phyloP scores from a whole-genome alignment of 129 eudicot species.

The Centella asiatica region DNA sequence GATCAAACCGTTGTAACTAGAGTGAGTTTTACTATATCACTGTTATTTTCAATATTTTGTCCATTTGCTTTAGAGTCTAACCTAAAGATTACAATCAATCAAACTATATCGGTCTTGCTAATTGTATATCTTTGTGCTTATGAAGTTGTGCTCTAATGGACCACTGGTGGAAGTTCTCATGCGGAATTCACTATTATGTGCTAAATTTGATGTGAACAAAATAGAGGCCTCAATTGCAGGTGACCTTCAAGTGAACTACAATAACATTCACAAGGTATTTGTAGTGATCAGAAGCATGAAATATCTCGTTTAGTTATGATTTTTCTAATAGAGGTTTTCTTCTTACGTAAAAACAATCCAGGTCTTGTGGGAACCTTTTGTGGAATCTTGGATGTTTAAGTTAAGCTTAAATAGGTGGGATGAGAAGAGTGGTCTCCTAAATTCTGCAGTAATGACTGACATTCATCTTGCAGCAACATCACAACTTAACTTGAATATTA shows the following conservation, averaged over 20 bases:
- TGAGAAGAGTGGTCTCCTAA: slow-evolving; percentile 48
- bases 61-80: not conserved
- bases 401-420: slow-evolving; percentile 41
- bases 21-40: too few relatives aligned
- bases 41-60: not conserved
- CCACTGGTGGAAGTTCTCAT: slow-evolving; percentile 62
- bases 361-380: slow-evolving; percentile 99
- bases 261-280: slow-evolving; percentile 82
- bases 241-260: slow-evolving; percentile 78
- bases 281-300: not conserved
- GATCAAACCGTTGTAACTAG: too few relatives aligned
- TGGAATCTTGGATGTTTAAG: slow-evolving; percentile 87
- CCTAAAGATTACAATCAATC: not conserved
- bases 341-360: slow-evolving; percentile 16
- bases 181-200: slow-evolving; percentile 36
- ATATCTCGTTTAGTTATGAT: not conserved
- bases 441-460: slow-evolving; percentile 41
- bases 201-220: slow-evolving; percentile 25
- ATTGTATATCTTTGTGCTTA: not conserved
- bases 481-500: slow-evolving; percentile 75
- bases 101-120: not conserved
- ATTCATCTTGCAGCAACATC: slow-evolving; percentile 48
- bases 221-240: slow-evolving; percentile 45
- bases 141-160: slow-evolving; percentile 79
- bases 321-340: slow-evolving; percentile 4